Conservation (phyloP, 208 protist genomes). For the Wallacemonas sp. region DNA sequence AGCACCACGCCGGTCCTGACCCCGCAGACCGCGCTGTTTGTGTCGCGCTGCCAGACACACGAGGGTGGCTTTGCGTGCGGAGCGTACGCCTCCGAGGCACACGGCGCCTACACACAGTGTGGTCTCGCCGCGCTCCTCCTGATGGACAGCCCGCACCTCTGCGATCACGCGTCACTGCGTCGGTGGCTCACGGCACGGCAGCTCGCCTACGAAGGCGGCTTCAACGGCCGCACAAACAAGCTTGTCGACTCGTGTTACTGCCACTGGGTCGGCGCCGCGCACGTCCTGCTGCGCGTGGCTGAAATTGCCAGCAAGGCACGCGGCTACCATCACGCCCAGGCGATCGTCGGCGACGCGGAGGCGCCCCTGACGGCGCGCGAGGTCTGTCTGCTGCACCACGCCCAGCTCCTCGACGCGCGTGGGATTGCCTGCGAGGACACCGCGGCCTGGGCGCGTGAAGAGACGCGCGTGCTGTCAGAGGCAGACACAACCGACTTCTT, state of each 20-base stretch:
- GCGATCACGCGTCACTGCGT: constrained; percentile 52
- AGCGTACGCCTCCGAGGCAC: constrained; percentile 68
- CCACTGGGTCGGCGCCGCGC: constrained; percentile 94
- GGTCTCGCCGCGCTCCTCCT: constrained; percentile 76
- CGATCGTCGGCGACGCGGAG: neutral
- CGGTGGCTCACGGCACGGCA: constrained; percentile 87
- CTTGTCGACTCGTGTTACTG: constrained; percentile 98
- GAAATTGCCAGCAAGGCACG: constrained; percentile 46
- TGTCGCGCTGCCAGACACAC: constrained; percentile 87
- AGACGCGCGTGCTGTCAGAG: constrained; percentile 21
- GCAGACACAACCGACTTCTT: constrained; percentile 10
- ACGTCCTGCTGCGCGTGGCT: constrained; percentile 56
- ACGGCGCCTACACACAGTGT: constrained; percentile 94
- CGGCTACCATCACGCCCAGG: neutral
- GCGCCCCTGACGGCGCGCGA: constrained; percentile 47
- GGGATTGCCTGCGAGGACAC: constrained; percentile 16
- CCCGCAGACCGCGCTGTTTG: constrained; percentile 48
- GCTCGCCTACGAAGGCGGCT: constrained; percentile 86
- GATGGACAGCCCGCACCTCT: constrained; percentile 49
- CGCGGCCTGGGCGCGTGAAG: constrained; percentile 40
- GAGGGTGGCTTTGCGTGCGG: constrained; percentile 90
- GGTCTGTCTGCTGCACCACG: constrained; percentile 65
- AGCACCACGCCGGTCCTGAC: constrained; percentile 44
- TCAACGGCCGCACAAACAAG: constrained; percentile 97
- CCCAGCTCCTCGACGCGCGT: constrained; percentile 59